Base-by-base conservation (phyloP, 1,139 yeast species). In the Lodderomyces oxycetoniae region DNA sequence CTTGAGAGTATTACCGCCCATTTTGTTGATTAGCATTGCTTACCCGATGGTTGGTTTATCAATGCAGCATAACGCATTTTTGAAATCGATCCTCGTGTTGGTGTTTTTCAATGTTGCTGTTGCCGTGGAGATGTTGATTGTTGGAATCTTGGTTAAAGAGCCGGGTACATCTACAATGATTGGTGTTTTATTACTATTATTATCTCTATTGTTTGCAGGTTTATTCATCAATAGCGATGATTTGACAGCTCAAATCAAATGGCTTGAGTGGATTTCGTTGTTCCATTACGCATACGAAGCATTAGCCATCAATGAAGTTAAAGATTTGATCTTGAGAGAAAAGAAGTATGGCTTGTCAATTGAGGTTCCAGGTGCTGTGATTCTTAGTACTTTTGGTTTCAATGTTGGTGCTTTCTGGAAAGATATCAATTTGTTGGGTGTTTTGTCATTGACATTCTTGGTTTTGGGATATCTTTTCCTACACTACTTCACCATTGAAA, bases 361-460 rank as follows among this genome's bases (percentile, higher is more conserved):
- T 46, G 96, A 88, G 57, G 94, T 91, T n/a, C 98, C 98, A 0
- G 98, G 98, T 4, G 97, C 98, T 2, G 93, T 95, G 1, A 91
- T 91, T 40, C 70, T 91, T 46, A 84, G 94, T 47, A 88, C 97
- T 0, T 91, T 91, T 65, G 98, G 98, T 0, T 91, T 91, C 57
- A 75, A 85, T 44, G 89, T 86, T 13, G 76, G 79, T 26, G 93
- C 91, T 2, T 72, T 85, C 42, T 62, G 77, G 61, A 63, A 66
- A 28, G 97, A 91, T 55, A 68, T 82, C 15, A 46, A 63, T 5
- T 72, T 68, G 26, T 65, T 86, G 38, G 63, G 60, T 0, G 63
- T 69, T 6, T 76, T 79, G 42, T 61, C 68, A 13, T 52, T 61
- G 3, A 48, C 67, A 2, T 86, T 86, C 53, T 55, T 83, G 30